Percentiles rank a stretch among this genome's conserved stretches.
Conservation (phyloP, 2,329 filamentous ascomycete genomes). For the Myriosclerotinia scirpicola region DNA sequence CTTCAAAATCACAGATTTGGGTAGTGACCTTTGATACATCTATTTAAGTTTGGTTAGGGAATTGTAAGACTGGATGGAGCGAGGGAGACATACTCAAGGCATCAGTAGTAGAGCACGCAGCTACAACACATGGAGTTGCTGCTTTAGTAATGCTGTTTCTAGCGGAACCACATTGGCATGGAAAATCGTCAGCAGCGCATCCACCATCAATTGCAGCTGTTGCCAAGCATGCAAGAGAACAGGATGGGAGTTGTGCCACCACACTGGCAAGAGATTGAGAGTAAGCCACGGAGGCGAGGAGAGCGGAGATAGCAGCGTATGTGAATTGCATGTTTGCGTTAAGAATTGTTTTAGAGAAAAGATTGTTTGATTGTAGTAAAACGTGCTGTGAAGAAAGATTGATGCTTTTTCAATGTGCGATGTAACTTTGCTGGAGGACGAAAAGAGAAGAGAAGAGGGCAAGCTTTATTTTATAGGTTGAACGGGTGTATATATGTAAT, state of each 20-base stretch:
- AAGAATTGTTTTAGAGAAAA: background rate
- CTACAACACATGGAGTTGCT: conserved; percentile 33
- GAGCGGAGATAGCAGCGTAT: conserved; percentile 22
- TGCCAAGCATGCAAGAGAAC: conserved; percentile 31
- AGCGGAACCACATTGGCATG: conserved; percentile 33
- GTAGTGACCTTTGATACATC: background rate
- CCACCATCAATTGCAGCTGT: conserved; percentile 28
- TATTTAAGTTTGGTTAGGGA: background rate
- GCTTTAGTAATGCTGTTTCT: conserved; percentile 28
- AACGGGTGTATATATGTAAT: background rate
- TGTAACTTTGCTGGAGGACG: background rate
- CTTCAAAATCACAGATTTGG: conserved; percentile 12
- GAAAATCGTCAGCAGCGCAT: conserved; percentile 30
- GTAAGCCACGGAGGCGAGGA: conserved; percentile 28
- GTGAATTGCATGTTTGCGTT: conserved; percentile 30
- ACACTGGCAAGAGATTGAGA: conserved; percentile 30
- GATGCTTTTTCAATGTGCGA: background rate
- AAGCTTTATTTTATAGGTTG: conserved; percentile 19
- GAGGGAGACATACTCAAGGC: conserved; percentile 32
- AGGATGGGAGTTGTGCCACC: conserved; percentile 31
- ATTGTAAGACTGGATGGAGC: background rate
- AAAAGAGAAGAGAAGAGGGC: background rate
- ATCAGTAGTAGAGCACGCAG: conserved; percentile 29
- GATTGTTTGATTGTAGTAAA: background rate
- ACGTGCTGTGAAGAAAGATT: background rate